phyloP scores from a whole-genome alignment of 78 protist species.

The Bodo saltans region DNA sequence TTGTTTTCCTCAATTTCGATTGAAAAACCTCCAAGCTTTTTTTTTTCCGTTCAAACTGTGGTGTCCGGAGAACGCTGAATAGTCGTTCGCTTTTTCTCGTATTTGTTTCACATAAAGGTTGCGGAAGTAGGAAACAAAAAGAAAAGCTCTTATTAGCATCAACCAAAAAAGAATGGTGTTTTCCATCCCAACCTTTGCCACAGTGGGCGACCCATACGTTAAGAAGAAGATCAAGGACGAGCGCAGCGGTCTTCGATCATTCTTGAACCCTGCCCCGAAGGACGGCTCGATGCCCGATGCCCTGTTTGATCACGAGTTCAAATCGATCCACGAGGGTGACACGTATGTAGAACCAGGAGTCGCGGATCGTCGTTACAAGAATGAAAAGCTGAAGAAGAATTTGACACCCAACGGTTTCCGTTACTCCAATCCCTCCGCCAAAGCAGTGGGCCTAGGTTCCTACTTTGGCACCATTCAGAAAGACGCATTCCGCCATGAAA shows the following conservation, averaged over 20 bases:
- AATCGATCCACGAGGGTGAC: background rate
- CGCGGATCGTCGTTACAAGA: background rate
- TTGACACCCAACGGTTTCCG: background rate
- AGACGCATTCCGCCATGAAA: background rate
- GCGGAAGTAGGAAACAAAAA: too few relatives aligned
- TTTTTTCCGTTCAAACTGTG: too few relatives aligned
- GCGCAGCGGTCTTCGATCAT: background rate
- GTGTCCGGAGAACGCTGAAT: too few relatives aligned
- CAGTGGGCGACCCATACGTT: conserved; percentile 20
- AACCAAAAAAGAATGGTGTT: too few relatives aligned
- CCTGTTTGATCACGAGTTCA: background rate
- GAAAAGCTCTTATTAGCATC: too few relatives aligned
- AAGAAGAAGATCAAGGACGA: conserved; percentile 6
- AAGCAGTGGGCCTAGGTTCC: conserved; percentile 13
- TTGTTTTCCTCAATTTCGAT: too few relatives aligned
- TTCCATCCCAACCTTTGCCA: conserved; percentile 8
- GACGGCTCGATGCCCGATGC: conserved; percentile 8
- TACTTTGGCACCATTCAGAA: conserved; percentile 1
- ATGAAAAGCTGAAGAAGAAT: background rate
- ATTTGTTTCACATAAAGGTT: too few relatives aligned
- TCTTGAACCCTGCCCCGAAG: conserved; percentile 21
- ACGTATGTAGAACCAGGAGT: background rate
- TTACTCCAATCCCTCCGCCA: background rate
- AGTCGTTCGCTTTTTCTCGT: too few relatives aligned
- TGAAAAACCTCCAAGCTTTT: too few relatives aligned